phyloP scores from a whole-genome alignment of 208 protist genomes.

The Acanthamoeba pearcei region DNA sequence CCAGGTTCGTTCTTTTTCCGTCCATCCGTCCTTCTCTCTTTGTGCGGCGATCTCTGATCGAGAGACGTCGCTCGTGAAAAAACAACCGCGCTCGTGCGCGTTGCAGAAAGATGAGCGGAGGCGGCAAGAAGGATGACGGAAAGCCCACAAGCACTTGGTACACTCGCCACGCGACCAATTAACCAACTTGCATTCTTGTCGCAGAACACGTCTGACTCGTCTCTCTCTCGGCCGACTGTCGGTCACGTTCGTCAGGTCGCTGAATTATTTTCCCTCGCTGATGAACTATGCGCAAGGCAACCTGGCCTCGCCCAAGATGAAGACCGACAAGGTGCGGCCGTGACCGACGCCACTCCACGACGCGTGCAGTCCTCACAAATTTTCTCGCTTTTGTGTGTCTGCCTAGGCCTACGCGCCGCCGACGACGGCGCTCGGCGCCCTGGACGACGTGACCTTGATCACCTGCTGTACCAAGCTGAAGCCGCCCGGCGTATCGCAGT shows the following conservation, averaged over 20 bases:
- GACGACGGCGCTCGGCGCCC: background rate
- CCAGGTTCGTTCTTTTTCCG: background rate
- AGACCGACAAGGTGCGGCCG: background rate
- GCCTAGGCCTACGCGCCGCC: background rate
- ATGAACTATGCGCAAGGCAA: constrained; percentile 60
- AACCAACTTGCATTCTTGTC: background rate
- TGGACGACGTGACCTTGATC: constrained; percentile 53
- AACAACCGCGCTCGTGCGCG: too few relatives aligned
- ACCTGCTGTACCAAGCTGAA: background rate
- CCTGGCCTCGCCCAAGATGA: background rate
- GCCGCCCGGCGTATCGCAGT: constrained; percentile 7
- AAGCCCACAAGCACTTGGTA: constrained; percentile 9
- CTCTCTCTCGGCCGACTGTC: background rate
- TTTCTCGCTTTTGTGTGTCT: background rate
- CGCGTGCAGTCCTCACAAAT: too few relatives aligned
- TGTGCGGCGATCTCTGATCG: background rate
- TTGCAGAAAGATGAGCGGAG: background rate
- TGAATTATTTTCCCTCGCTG: constrained; percentile 32
- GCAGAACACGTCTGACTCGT: background rate
- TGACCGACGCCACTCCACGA: background rate
- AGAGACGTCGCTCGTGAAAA: too few relatives aligned
- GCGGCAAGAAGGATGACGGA: background rate
- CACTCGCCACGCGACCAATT: background rate
- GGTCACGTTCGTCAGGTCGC: background rate
- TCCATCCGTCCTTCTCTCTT: background rate